Evolutionary conservation across 164 flowering plant species (phyloP).

Genomic region (Cinnamomum chago): DNA sequence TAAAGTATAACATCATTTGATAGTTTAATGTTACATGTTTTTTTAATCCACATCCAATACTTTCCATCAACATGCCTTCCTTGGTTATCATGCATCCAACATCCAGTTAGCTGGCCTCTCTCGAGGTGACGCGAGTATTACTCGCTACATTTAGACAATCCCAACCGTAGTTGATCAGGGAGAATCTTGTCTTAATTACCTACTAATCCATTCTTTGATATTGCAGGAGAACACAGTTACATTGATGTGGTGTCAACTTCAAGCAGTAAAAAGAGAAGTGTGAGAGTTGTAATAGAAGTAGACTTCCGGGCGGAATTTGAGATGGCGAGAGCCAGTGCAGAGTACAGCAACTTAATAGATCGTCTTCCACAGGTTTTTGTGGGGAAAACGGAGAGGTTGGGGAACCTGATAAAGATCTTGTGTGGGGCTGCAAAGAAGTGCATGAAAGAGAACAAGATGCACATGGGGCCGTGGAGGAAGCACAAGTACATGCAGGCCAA

Average conservation of each 20-base stretch:
- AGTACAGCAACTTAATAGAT: constrained; percentile 47
- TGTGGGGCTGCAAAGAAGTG: constrained; percentile 75
- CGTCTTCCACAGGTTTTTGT: constrained; percentile 75
- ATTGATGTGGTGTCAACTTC: constrained; percentile 60
- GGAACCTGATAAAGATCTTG: constrained; percentile 48
- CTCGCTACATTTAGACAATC: no score
- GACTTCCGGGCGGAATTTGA: constrained; percentile 79
- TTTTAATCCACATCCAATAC: no score
- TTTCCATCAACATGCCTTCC: no score
- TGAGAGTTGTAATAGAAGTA: constrained; percentile 70
- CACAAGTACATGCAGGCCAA: constrained; percentile 86
- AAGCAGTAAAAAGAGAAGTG: constrained; percentile 37
- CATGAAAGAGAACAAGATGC: constrained; percentile 92
- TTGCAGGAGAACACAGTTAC: constrained; percentile 72
- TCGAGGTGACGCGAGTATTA: no score
- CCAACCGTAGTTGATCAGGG: no score
- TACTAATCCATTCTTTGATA: no score
- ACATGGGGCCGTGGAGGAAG: constrained; percentile 91
- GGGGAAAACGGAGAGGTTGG: constrained; percentile 65
- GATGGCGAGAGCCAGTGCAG: constrained; percentile 74
- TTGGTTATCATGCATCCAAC: no score
- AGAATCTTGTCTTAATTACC: no score
- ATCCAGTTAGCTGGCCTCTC: no score
- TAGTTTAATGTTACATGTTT: no score
- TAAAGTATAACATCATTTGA: no score